A percentile compares a stretch with the other conserved stretches of the same genome.
Conservation (phyloP, 2,329 filamentous ascomycete species). For the Pseudonectria buxi region DNA sequence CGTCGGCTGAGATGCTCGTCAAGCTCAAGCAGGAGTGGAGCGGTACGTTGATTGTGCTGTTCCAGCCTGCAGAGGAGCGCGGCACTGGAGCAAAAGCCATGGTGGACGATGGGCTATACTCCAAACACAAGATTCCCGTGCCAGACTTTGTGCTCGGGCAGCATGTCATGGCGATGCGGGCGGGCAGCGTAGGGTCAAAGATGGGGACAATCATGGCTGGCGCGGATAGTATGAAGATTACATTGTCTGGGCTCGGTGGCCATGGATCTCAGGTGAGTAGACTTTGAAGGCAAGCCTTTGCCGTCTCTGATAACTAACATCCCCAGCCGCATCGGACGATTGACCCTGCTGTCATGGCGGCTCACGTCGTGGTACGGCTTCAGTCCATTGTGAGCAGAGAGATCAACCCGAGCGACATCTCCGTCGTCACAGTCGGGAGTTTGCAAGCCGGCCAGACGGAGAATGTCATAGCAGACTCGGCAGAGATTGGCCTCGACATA, state of each 20-base stretch:
- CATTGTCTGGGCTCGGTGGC: slow-evolving; percentile 32
- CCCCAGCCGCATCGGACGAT: slow-evolving; percentile 33
- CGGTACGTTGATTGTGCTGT: slow-evolving; percentile 57
- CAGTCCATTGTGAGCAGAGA: slow-evolving; percentile 27
- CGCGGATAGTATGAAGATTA: slow-evolving; percentile 23
- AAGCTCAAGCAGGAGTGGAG: slow-evolving; percentile 42
- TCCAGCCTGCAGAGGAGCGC: slow-evolving; percentile 63
- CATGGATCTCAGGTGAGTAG: slow-evolving; percentile 26
- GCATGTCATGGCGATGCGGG: slow-evolving; percentile 23
- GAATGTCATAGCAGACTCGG: slow-evolving; percentile 39
- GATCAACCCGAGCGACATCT: slow-evolving; percentile 28
- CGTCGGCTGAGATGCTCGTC: slow-evolving; percentile 44
- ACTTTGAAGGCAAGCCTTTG: no score
- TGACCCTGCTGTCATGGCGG: slow-evolving; percentile 41
- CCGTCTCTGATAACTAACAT: not conserved
- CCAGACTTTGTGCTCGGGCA: slow-evolving; percentile 32
- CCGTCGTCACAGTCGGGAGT: slow-evolving; percentile 38
- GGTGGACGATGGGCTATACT: slow-evolving; percentile 32
- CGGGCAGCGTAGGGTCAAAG: slow-evolving; percentile 26
- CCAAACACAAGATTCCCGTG: slow-evolving; percentile 16
- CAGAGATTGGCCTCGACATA: slow-evolving; percentile 35
- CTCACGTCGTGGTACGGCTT: slow-evolving; percentile 30
- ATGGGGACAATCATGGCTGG: slow-evolving; percentile 19
- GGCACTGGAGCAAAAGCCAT: slow-evolving; percentile 48
- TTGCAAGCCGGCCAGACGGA: slow-evolving; percentile 35